Evolutionary conservation across 306 rosid species (phyloP), one percentile per base, ranked within the genome.

Genomic region (Trifolium fragiferum): DNA sequence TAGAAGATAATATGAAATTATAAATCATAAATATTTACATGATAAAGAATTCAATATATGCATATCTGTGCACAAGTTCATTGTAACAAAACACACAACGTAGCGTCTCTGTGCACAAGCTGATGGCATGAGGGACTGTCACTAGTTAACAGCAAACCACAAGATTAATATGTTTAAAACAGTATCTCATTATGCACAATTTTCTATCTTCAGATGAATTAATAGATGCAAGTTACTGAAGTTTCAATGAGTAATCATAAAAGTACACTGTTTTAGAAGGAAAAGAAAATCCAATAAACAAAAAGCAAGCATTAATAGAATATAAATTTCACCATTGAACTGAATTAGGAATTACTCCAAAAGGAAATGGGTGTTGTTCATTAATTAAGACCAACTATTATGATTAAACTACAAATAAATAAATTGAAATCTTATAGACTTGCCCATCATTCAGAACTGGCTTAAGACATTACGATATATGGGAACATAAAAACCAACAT

Each of bases 401-500:
- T 1, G 53, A 61, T 23, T 53, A 64, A 49, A 14, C 53, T 14
- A 44, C 35, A n/a, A 57, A 44, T 19, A 38, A 57, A 16, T 67
- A 55, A 66, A 76, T 43, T 30, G 49, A 27, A 67, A 75, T 6
- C 15, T 38, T 10, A 10, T 53, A 2, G 23, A 51, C 58, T 66
- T 27, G 32, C 64, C 13, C 21, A 67, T 25, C 23, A 8, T 18
- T 76, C 50, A 66, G 50, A 76, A 43, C 16, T 54, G 66, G 47
- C 44, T 54, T 20, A 53, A 18, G 35, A 68, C 73, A 57, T 12
- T 23, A 25, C 5, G 7, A 46, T 15, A 68, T 27, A 32, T 65
- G 37, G 47, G 57, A 76, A 67, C 46, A 66, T 55, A 55, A 21
- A 54, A 41, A 25, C 59, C 59, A 25, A 76, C 66, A 55, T 16